These are phyloP conservation scores for Coemansia reversa DNA, from an alignment of 192 early-diverging fungal species.

Conservation along the genomic window DNA sequence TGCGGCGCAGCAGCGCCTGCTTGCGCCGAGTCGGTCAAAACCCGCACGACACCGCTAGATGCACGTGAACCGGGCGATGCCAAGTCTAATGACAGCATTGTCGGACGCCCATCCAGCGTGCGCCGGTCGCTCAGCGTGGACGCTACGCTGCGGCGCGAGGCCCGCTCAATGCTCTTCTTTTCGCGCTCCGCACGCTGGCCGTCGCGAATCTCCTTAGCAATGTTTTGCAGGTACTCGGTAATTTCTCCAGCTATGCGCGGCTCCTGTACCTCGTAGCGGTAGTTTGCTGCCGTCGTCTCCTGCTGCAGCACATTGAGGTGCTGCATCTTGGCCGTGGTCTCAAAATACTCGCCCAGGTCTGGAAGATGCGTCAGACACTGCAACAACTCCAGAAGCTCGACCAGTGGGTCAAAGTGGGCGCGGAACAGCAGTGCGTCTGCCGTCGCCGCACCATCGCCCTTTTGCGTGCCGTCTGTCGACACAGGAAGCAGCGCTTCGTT, in stretches of 20 bases:
- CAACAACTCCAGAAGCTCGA: slow-evolving; percentile 80
- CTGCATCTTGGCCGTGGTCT: slow-evolving; percentile 67
- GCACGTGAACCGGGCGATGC: slow-evolving; percentile 17
- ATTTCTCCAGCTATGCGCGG: slow-evolving; percentile 67
- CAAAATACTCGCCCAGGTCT: slow-evolving; percentile 72
- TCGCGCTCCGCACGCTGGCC: slow-evolving; percentile 47
- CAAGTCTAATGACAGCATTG: slow-evolving; percentile 44
- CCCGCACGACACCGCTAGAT: slow-evolving; percentile 29
- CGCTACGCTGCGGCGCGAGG: slow-evolving; percentile 44
- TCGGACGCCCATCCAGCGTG: slow-evolving; percentile 50
- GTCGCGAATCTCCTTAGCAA: slow-evolving; percentile 68
- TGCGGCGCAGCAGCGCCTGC: neutral
- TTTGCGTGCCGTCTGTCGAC: neutral
- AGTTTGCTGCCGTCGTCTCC: slow-evolving; percentile 68
- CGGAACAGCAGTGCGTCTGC: slow-evolving; percentile 36
- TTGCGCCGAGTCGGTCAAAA: slow-evolving; percentile 9
- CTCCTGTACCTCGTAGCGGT: slow-evolving; percentile 90
- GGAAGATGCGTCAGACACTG: slow-evolving; percentile 76
- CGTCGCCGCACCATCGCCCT: slow-evolving; percentile 2
- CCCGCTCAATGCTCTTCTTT: slow-evolving; percentile 35
- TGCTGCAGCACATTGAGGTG: slow-evolving; percentile 72
- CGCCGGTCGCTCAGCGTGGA: slow-evolving; percentile 43
- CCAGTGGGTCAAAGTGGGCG: slow-evolving; percentile 59
- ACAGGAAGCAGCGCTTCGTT: slow-evolving; percentile 46
- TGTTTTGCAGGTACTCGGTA: slow-evolving; percentile 68